Evolutionary conservation across 2,329 filamentous ascomycete species (phyloP), one percentile per base, ranked within the genome.

Genomic region (Trichoderma harzianum): DNA sequence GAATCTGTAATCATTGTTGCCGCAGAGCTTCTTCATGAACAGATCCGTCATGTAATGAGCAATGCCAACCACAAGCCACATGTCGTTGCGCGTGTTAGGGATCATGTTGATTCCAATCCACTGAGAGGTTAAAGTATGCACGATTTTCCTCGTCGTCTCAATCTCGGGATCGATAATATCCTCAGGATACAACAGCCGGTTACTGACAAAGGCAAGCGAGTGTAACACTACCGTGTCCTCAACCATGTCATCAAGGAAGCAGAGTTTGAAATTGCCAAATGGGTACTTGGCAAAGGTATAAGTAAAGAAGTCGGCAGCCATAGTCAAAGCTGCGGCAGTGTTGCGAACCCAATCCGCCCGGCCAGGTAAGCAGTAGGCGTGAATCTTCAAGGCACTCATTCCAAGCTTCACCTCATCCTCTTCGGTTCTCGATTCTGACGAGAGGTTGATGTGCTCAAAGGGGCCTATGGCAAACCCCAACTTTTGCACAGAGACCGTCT

Each of bases 51-150:
- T 97, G 84, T 94, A 99, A 84, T 95, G 95, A 0, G 95, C 93
- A 61, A 97, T 92, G 16, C 95, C 97, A 69, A 96, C 88, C 14
- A 95, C 91, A 24, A 97, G 90, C 96, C 96, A 99, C 69, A 91
- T 89, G 80, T 99, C 96, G 66, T 87, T 87, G 21, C 91, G 89
- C 53, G 92, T 90, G 78, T 94, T 93, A 0, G 96, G 92, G 62
- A 97, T 91, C 75, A 99, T 93, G 78, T 95, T 95, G 74, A 99
- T 92, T 18, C 96, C 96, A 74, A 96, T 93, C 92, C 95, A 99
- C 80, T 99, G 96, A 72, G 91, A 93, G 12, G 96, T 93, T 62
- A 98, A 85, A 1, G 94, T 91, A 79, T 96, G 92, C 10, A 97
- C 91, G 24, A 99, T 84, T 69, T 89, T 90, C 73, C 94, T 89